These are phyloP conservation scores for Penicillium glabrum DNA, from an alignment of 2,329 filamentous ascomycete species.

Conservation along the genomic window DNA sequence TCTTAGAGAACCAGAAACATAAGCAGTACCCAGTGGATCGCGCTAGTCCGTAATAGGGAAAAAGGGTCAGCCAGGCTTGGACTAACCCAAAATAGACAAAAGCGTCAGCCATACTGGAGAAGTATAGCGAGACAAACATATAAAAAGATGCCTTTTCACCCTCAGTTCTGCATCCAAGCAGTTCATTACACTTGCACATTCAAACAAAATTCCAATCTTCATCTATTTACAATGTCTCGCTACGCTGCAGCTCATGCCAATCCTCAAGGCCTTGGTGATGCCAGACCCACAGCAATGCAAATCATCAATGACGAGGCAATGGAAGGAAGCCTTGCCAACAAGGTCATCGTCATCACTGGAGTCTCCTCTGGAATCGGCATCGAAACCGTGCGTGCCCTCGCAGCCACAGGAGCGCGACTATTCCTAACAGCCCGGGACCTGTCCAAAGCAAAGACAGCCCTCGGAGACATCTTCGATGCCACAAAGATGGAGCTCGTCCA, in stretches of 20 bases:
- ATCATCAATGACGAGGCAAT: constrained; percentile 26
- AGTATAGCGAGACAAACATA: not conserved
- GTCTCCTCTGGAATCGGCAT: constrained; percentile 45
- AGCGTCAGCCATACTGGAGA: not conserved
- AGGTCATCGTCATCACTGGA: constrained; percentile 47
- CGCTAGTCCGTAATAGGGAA: constrained; percentile 34
- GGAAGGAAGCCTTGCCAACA: constrained; percentile 23
- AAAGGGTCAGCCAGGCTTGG: constrained; percentile 17
- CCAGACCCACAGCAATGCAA: constrained; percentile 24
- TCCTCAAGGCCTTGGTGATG: constrained; percentile 24
- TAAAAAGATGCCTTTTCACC: not conserved
- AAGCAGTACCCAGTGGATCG: constrained; percentile 23
- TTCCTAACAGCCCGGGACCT: constrained; percentile 47
- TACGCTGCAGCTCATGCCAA: constrained; percentile 26
- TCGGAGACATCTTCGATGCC: constrained; percentile 29
- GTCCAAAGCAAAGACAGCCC: constrained; percentile 38
- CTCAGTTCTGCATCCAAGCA: not conserved
- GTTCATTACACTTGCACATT: not conserved
- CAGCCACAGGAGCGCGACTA: constrained; percentile 47
- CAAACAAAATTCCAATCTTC: not conserved
- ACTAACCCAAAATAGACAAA: not conserved
- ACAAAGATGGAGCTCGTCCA: constrained; percentile 36
- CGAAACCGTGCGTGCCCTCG: constrained; percentile 47
- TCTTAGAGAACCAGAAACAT: not conserved
- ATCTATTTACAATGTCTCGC: constrained; percentile 13